A percentile compares a stretch with the other conserved stretches of the same genome.
Evolutionary conservation across 2,329 filamentous ascomycete species (phyloP).

Genomic region (Achaetomium macrosporum): DNA sequence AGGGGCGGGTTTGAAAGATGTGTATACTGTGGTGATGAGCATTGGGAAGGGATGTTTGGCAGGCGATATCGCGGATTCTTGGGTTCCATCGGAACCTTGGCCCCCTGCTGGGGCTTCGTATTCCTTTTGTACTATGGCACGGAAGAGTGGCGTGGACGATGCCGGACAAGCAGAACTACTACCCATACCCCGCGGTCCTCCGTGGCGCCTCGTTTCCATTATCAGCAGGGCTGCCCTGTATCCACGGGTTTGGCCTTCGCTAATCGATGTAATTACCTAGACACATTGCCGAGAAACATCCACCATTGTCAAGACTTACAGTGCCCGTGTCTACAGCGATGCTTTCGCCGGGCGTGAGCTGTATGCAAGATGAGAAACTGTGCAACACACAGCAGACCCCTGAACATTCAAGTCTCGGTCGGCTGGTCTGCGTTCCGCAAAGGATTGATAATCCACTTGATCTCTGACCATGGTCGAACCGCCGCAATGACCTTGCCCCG

Average conservation of each 20-base stretch:
- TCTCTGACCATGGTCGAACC: conserved; percentile 45
- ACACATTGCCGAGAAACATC: conserved; percentile 3
- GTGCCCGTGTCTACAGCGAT: background rate
- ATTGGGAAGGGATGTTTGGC: conserved; percentile 11
- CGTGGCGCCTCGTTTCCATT: conserved; percentile 10
- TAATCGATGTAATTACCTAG: conserved; percentile 27
- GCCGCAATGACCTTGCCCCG: conserved; percentile 72
- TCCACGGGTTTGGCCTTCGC: conserved; percentile 6
- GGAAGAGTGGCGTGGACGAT: conserved; percentile 12
- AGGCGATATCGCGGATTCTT: background rate
- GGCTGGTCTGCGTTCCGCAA: conserved; percentile 17
- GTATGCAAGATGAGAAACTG: background rate
- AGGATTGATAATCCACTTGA: conserved; percentile 44
- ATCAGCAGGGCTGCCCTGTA: conserved; percentile 1
- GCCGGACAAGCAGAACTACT: background rate
- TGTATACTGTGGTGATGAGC: conserved; percentile 22
- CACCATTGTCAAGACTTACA: conserved; percentile 5
- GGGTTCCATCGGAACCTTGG: background rate
- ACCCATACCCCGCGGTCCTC: conserved; percentile 5
- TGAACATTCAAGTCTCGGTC: background rate
- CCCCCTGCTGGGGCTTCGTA: background rate
- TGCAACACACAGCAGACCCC: background rate
- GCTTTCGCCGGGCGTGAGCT: background rate
- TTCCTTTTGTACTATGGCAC: conserved; percentile 26
- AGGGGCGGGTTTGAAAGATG: conserved; percentile 14